Conservation (phyloP, 2,329 filamentous ascomycete species). For the Penicillium freii region DNA sequence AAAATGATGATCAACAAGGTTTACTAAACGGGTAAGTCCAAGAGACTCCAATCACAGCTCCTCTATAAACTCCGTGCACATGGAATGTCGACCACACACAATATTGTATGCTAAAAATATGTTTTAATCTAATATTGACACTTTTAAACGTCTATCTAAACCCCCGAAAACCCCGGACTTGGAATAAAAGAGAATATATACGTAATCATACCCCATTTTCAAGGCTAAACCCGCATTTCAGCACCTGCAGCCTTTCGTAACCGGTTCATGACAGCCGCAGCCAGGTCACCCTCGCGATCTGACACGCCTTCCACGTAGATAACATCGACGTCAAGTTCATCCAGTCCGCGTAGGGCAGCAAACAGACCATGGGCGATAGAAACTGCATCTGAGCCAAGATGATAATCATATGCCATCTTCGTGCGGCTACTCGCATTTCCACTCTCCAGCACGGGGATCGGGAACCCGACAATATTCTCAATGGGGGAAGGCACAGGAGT, state of each 20-base stretch:
- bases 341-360: conserved; percentile 79
- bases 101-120: neutral
- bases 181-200: neutral
- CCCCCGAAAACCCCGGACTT: neutral
- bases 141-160: conserved; percentile 2
- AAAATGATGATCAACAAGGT: neutral
- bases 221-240: conserved; percentile 48
- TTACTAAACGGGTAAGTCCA: conserved; percentile 4
- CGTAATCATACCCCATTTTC: conserved; percentile 20
- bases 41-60: neutral
- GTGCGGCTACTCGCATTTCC: conserved; percentile 17
- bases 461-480: conserved; percentile 29
- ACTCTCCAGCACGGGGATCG: conserved; percentile 27
- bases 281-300: conserved; percentile 70
- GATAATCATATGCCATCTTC: conserved; percentile 62
- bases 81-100: neutral
- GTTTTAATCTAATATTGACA: conserved; percentile 7
- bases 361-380: conserved; percentile 85
- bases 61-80: neutral
- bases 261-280: conserved; percentile 82
- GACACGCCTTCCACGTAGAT: conserved; percentile 89
- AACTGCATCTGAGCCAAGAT: conserved; percentile 67
- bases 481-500: conserved; percentile 26
- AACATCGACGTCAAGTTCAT: conserved; percentile 71
- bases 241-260: conserved; percentile 70